These are phyloP conservation scores for Ustilago lituana DNA, from an alignment of 1,284 basidiomycete species.

Conservation along the genomic window DNA sequence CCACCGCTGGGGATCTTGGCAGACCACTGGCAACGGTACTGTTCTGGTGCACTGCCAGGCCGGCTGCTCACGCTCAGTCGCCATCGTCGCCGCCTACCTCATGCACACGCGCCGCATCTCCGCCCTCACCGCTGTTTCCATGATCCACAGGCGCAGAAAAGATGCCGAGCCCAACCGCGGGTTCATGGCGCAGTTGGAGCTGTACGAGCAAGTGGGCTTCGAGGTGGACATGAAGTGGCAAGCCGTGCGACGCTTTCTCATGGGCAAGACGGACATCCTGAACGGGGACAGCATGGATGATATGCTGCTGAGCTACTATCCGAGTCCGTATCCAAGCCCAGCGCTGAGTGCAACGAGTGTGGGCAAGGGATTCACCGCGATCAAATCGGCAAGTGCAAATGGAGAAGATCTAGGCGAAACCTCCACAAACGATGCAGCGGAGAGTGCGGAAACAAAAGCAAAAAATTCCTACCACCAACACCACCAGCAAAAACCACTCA, in stretches of 20 bases:
- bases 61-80: slow-evolving; percentile 65
- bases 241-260: slow-evolving; percentile 67
- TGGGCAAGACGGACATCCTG: slow-evolving; percentile 64
- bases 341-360: slow-evolving; percentile 21
- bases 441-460: background rate
- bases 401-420: background rate
- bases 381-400: too few species aligned
- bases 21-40: slow-evolving; percentile 48
- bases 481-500: slow-evolving; percentile 10
- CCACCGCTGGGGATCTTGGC: slow-evolving; percentile 50
- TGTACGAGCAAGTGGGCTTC: slow-evolving; percentile 66
- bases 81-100: slow-evolving; percentile 67
- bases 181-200: slow-evolving; percentile 67
- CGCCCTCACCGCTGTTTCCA: slow-evolving; percentile 62
- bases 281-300: slow-evolving; percentile 58
- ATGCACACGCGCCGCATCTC: slow-evolving; percentile 63
- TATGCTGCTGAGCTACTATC: slow-evolving; percentile 67
- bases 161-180: slow-evolving; percentile 65
- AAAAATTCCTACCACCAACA: slow-evolving; percentile 13
- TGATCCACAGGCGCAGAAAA: slow-evolving; percentile 55
- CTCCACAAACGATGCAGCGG: too few species aligned
- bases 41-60: slow-evolving; percentile 69
- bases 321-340: slow-evolving; percentile 61
- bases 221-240: slow-evolving; percentile 67
- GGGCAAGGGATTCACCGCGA: too few species aligned